Evolutionary conservation across 345 rosid genomes (phyloP).

Genomic region (Eucalyptus urophylla): DNA sequence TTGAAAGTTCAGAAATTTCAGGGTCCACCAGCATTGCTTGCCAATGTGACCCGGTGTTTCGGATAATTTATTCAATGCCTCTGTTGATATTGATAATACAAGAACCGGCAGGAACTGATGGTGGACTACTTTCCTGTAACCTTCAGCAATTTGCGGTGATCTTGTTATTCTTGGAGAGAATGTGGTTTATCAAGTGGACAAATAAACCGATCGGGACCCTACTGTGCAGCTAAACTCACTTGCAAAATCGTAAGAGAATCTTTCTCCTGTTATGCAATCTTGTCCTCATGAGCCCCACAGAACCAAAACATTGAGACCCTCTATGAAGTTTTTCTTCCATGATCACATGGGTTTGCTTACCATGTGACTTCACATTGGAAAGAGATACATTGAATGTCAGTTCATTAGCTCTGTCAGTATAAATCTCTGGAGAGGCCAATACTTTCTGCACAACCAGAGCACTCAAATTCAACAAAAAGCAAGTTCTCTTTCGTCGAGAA

Average conservation of each 20-base stretch:
- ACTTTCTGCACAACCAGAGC: neutral
- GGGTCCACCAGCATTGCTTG: neutral
- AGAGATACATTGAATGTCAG: neutral
- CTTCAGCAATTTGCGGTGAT: neutral
- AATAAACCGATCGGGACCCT: neutral
- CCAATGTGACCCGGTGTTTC: neutral
- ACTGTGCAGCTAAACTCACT: neutral
- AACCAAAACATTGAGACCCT: neutral
- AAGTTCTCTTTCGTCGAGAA: neutral
- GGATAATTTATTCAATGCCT: neutral
- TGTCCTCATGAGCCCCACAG: neutral
- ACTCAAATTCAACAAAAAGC: neutral
- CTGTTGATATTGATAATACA: neutral
- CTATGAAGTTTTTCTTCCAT: neutral
- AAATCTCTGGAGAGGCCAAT: neutral
- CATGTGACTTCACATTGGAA: neutral
- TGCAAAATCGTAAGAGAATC: neutral
- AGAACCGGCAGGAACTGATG: neutral
- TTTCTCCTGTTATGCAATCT: neutral
- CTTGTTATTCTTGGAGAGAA: neutral
- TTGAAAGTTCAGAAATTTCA: neutral
- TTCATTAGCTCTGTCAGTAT: neutral
- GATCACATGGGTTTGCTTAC: neutral
- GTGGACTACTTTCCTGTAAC: neutral
- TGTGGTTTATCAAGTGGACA: neutral